Base-by-base conservation (phyloP, 306 rosid genomes). In the Begonia fuchsioides region DNA sequence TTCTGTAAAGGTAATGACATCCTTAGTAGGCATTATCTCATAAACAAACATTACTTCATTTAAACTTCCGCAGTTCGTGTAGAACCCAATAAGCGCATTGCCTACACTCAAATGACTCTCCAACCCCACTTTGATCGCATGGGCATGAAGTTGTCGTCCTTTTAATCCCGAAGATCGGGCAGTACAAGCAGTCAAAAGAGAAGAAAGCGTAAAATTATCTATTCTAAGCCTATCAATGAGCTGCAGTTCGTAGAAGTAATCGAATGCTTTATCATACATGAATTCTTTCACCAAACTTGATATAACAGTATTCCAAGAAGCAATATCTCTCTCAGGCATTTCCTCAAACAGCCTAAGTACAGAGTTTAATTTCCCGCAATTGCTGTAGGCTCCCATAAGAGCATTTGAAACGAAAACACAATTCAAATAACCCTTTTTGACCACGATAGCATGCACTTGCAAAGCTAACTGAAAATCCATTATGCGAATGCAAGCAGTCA, bases 1-100 rank as follows among this genome's bases (percentile, higher is more conserved):
- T 63, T 69, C 69, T 0, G 86, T 84, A 88, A 88, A 88, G 15
- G 95, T 84, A 57, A 81, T 70, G 17, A 64, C 71, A 65, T 88
- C 93, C 67, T 65, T 78, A 13, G 39, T 58, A 13, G 59, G 18
- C 97, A 78, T 88, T 67, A 65, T 54, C 66, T 62, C 71, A 39
- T 74, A 88, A 72, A 83, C 54, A 39, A 62, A 62, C 39, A 10
- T 58, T 63, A 78, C 86, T 6, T 68, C 64, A 12, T 68, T 61
- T 43, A 72, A 47, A 47, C 41, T 55, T 48, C 93, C 86, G 57
- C 67, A 76, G 38, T 48, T 62, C 0, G 60, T 65, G 54, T 81
- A 81, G 55, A 83, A 81, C 41, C 76, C 73, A 64, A 84, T 66
- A 51, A 88, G 95, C 0, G 82, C 62, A 78, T 81, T 88, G 41